Evolutionary conservation across 495 filamentous ascomycete genomes (phyloP).

Genomic region (Podospora bellae-mahoneyi): DNA sequence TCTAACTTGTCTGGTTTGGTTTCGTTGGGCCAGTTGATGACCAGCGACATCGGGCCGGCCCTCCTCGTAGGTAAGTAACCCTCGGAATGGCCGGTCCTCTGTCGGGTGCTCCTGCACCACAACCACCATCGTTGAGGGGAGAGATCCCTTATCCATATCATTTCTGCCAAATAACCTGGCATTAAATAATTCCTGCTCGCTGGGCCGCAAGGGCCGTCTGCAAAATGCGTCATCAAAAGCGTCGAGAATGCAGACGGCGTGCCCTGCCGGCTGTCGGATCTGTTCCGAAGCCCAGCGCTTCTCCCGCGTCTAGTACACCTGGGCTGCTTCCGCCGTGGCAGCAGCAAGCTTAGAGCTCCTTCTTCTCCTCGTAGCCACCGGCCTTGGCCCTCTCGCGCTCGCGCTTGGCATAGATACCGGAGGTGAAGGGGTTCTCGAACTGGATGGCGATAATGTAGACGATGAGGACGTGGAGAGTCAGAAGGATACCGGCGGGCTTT

Average conservation of each 20-base stretch:
- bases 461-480: slow-evolving; percentile 71
- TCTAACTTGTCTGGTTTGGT: slow-evolving; percentile 13
- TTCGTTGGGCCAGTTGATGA: slow-evolving; percentile 33
- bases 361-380: slow-evolving; percentile 38
- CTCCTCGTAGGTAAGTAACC: slow-evolving; percentile 8
- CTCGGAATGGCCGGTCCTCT: slow-evolving; percentile 14
- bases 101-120: slow-evolving; percentile 27
- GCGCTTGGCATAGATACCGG: slow-evolving; percentile 89
- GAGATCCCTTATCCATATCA: slow-evolving; percentile 15
- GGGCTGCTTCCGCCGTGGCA: slow-evolving; percentile 4
- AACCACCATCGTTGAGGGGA: slow-evolving; percentile 29
- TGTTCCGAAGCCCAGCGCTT: slow-evolving; percentile 16
- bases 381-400: slow-evolving; percentile 50
- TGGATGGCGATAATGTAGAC: slow-evolving; percentile 79
- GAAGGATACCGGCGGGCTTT: slow-evolving; percentile 78
- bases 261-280: slow-evolving; percentile 6
- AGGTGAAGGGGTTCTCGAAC: slow-evolving; percentile 98
- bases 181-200: slow-evolving; percentile 9
- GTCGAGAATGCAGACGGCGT: slow-evolving; percentile 11
- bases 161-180: slow-evolving; percentile 12
- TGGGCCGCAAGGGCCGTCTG: slow-evolving; percentile 8
- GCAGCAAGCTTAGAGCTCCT: slow-evolving; percentile 38
- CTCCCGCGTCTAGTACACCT: slow-evolving; percentile 15
- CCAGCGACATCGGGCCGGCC: slow-evolving; percentile 21
- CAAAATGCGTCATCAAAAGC: not conserved